A percentile compares a stretch with the other conserved stretches of the same genome.
Evolutionary conservation across 2,329 filamentous ascomycete genomes (phyloP).

Genomic region (Botrytis porri): DNA sequence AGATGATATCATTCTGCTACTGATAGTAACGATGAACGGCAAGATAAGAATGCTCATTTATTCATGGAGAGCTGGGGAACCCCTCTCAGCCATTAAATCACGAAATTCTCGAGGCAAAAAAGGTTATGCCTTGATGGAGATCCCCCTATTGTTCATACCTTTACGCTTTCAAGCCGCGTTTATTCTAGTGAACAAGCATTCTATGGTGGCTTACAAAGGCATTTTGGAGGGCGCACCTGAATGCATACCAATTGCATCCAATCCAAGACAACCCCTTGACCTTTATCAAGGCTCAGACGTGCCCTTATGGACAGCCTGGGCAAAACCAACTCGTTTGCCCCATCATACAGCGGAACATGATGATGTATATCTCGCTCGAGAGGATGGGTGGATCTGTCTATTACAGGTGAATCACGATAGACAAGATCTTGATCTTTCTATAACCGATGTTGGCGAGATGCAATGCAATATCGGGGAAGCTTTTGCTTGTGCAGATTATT

Average conservation of each 20-base stretch:
- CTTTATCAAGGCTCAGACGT: conserved; percentile 43
- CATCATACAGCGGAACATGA: conserved; percentile 65
- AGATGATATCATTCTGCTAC: conserved; percentile 71
- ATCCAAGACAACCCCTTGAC: background rate
- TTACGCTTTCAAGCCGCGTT: conserved; percentile 69
- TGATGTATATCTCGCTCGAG: conserved; percentile 79
- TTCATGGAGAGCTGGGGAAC: conserved; percentile 56
- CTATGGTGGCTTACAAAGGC: conserved; percentile 55
- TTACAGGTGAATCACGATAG: conserved; percentile 60
- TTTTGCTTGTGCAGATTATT: conserved; percentile 65
- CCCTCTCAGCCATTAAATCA: conserved; percentile 46
- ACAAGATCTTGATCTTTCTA: conserved; percentile 51
- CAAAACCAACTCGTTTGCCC: conserved; percentile 65
- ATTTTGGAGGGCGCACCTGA: conserved; percentile 51
- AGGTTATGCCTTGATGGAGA: conserved; percentile 46
- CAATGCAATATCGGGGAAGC: conserved; percentile 75
- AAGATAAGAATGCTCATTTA: conserved; percentile 54
- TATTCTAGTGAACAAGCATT: conserved; percentile 60
- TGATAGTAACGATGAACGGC: conserved; percentile 54
- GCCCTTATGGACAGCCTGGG: conserved; percentile 82
- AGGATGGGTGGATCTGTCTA: conserved; percentile 78
- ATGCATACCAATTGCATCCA: background rate
- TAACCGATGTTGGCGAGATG: conserved; percentile 60
- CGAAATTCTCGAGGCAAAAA: conserved; percentile 45
- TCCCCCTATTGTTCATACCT: conserved; percentile 70